These are phyloP conservation scores for Acmispon strigosus DNA, from an alignment of 306 rosid genomes.

Conservation along the genomic window DNA sequence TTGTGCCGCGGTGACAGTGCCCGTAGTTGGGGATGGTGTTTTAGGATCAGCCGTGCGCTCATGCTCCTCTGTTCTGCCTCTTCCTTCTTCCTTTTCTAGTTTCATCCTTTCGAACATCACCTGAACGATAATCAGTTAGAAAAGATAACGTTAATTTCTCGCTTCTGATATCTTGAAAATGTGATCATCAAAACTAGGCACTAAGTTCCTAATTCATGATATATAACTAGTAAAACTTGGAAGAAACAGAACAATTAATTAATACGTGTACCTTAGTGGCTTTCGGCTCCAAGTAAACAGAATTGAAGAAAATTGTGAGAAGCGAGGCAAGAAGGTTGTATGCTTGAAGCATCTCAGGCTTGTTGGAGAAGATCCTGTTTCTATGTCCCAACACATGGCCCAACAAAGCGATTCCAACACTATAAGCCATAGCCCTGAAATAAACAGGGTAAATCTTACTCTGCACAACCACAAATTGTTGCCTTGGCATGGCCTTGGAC, in stretches of 20 bases:
- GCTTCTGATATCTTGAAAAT: no score
- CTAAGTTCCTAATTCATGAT: no score
- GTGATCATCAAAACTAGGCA: no score
- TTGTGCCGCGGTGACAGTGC: neutral
- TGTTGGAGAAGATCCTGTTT: neutral
- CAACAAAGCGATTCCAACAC: conserved; percentile 42
- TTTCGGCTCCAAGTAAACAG: conserved; percentile 70
- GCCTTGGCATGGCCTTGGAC: conserved; percentile 47
- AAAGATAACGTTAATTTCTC: neutral
- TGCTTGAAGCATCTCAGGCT: conserved; percentile 28
- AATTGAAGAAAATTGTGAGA: conserved; percentile 33
- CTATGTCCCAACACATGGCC: conserved; percentile 37
- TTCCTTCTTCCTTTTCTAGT: conserved; percentile 72
- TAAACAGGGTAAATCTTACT: conserved; percentile 82
- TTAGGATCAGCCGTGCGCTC: conserved; percentile 10
- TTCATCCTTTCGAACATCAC: conserved; percentile 71
- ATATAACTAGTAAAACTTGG: no score
- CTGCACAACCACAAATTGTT: conserved; percentile 73
- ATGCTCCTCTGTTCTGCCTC: conserved; percentile 26
- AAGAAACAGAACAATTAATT: no score
- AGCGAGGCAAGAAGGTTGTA: conserved; percentile 43
- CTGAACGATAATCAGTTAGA: conserved; percentile 9
- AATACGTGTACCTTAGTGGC: conserved; percentile 52
- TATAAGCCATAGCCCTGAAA: conserved; percentile 49
- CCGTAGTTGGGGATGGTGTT: neutral